Conservation (phyloP, 2,329 filamentous ascomycete genomes). For the Talaromyces sp. region DNA sequence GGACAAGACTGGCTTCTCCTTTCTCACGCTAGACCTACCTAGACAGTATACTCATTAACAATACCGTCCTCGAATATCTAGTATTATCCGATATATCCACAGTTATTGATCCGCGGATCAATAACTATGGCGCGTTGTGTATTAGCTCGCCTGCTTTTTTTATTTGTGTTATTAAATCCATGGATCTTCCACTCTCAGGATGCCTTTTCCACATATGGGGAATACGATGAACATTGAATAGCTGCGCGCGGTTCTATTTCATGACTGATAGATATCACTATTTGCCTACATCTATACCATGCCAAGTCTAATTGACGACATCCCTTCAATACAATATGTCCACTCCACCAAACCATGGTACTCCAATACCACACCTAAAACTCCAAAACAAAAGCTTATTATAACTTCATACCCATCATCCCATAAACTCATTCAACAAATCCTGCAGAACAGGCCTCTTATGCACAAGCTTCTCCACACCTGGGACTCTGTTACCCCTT, state of each 20-base stretch:
- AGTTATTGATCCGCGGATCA: too few relatives aligned
- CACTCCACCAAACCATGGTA: neutral
- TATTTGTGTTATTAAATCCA: too few relatives aligned
- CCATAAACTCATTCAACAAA: conserved; percentile 66
- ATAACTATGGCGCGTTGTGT: too few relatives aligned
- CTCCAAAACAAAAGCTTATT: neutral
- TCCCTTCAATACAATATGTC: neutral
- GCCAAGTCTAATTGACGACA: neutral
- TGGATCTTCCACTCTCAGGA: too few relatives aligned
- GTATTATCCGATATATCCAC: too few relatives aligned
- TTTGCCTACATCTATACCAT: neutral
- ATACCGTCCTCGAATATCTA: too few relatives aligned
- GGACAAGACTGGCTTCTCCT: neutral
- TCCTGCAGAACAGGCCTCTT: conserved; percentile 68
- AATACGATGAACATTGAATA: too few relatives aligned
- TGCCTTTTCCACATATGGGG: too few relatives aligned
- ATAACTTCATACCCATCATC: conserved; percentile 21
- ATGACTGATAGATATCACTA: neutral
- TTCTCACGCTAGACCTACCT: neutral
- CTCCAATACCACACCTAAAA: neutral
- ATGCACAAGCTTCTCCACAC: conserved; percentile 56
- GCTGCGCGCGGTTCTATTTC: neutral
- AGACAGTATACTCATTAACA: too few relatives aligned
- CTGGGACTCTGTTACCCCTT: conserved; percentile 55
- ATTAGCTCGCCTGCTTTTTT: too few relatives aligned